A percentile compares a stretch with the other conserved stretches of the same genome.
Evolutionary conservation across 129 eudicot genomes (phyloP).

Genomic region (Cynara cardunculus): DNA sequence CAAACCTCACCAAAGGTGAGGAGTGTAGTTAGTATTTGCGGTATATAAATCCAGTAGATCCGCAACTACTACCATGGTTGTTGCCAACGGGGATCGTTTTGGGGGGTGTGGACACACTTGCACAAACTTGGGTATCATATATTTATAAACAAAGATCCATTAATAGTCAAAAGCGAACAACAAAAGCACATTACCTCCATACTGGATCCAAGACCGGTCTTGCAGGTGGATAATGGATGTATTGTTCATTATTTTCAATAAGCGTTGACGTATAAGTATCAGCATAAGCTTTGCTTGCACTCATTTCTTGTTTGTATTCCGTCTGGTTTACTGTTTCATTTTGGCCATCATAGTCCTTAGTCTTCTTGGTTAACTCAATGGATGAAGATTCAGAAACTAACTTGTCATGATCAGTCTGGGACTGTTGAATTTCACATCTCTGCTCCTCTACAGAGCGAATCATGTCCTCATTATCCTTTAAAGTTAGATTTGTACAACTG

Average conservation of each 20-base stretch:
- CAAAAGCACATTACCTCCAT: constrained; percentile 42
- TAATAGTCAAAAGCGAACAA: not conserved
- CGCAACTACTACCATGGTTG: not conserved
- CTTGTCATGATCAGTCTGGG: constrained; percentile 9
- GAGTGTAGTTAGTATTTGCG: not conserved
- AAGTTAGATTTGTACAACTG: constrained; percentile 24
- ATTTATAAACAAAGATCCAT: not conserved
- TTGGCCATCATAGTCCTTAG: not conserved
- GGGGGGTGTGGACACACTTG: not conserved
- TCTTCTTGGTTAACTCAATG: not conserved
- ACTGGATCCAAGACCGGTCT: constrained; percentile 37
- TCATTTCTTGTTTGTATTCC: not conserved
- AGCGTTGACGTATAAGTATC: not conserved
- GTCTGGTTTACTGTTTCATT: not conserved
- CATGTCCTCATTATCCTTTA: constrained; percentile 8
- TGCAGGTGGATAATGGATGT: constrained; percentile 20
- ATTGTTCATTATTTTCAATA: not conserved
- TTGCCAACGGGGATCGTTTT: not conserved
- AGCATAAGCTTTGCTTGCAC: not conserved
- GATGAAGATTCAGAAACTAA: constrained; percentile 15
- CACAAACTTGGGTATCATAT: not conserved
- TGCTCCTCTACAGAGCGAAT: constrained; percentile 11
- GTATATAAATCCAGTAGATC: not conserved
- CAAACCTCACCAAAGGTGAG: not conserved
- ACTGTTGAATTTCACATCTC: not conserved